Evolutionary conservation across 352 stramenopile species (phyloP).

Genomic region (Phytopythium ostracodes): DNA sequence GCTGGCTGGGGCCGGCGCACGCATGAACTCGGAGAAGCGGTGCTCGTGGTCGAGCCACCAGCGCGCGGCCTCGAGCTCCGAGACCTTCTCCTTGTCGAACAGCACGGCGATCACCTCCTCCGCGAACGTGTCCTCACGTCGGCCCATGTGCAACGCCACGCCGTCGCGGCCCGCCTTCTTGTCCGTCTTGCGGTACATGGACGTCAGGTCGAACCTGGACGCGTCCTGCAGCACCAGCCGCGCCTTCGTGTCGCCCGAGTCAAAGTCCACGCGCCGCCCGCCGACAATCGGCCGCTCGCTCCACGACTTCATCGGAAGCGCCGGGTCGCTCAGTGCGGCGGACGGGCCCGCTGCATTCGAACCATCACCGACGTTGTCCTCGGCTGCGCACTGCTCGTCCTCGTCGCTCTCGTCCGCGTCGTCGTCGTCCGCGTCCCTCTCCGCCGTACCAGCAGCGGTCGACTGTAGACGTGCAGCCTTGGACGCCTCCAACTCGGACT

Average conservation of each 20-base stretch:
- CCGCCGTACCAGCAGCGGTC: too few species aligned
- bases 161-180: constrained; percentile 67
- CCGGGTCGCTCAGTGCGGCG: constrained; percentile 9
- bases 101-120: constrained; percentile 79
- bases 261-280: constrained; percentile 53
- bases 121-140: constrained; percentile 71
- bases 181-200: constrained; percentile 87
- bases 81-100: constrained; percentile 85
- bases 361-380: constrained; percentile 8
- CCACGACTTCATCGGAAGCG: constrained; percentile 34
- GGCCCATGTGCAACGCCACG: constrained; percentile 67
- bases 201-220: constrained; percentile 69
- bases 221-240: constrained; percentile 68
- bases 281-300: constrained; percentile 43
- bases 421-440: not conserved
- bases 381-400: not conserved
- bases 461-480: constrained; percentile 17
- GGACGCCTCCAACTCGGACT: constrained; percentile 58
- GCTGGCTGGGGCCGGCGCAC: not conserved
- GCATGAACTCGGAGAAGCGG: constrained; percentile 43
- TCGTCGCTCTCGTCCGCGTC: constrained; percentile 8
- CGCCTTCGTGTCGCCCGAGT: constrained; percentile 73
- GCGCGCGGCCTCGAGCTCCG: constrained; percentile 54
- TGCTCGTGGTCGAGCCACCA: constrained; percentile 76
- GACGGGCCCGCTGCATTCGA: not conserved